phyloP scores from a whole-genome alignment of 768 basidiomycete species.

The Lentinula boryana region DNA sequence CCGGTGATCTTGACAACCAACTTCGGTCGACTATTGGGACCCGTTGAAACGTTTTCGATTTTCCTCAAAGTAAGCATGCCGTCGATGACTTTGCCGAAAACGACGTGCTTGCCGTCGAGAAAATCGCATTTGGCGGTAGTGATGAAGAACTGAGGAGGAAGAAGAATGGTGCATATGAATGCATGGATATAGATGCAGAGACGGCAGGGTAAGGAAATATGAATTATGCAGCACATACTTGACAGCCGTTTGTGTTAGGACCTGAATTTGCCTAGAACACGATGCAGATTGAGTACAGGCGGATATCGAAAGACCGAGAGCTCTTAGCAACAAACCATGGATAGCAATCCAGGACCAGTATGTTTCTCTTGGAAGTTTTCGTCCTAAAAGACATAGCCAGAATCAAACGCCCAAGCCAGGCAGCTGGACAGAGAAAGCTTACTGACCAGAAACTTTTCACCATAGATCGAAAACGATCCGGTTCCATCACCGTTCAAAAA shows the following conservation, averaged over 20 bases:
- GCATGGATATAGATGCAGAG: background rate
- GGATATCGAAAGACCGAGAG: slow-evolving; percentile 1
- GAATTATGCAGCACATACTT: slow-evolving; percentile 32
- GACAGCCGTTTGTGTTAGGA: slow-evolving; percentile 90
- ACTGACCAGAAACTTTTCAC: slow-evolving; percentile 84
- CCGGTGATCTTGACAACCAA: slow-evolving; percentile 84
- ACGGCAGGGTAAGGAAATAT: background rate
- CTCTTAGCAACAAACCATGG: slow-evolving; percentile 60
- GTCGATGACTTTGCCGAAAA: slow-evolving; percentile 86
- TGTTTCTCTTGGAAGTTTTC: slow-evolving; percentile 96
- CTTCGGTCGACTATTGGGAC: slow-evolving; percentile 86
- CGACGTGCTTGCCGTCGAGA: slow-evolving; percentile 91
- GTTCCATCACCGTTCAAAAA: slow-evolving; percentile 95
- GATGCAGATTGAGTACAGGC: background rate
- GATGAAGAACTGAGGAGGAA: slow-evolving; percentile 76
- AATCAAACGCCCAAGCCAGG: no score
- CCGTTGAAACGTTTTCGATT: slow-evolving; percentile 93
- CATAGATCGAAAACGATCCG: slow-evolving; percentile 95
- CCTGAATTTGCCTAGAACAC: slow-evolving; percentile 86
- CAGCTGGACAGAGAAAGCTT: no score
- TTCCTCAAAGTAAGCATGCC: slow-evolving; percentile 95
- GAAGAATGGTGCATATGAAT: no score
- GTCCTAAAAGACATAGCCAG: slow-evolving; percentile 43
- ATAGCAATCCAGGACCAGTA: slow-evolving; percentile 76
- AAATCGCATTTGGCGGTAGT: slow-evolving; percentile 94